A percentile compares a stretch with the other conserved stretches of the same genome.
phyloP scores from a whole-genome alignment of 1,139 yeast genomes.

The Pichia kudriavzevii region DNA sequence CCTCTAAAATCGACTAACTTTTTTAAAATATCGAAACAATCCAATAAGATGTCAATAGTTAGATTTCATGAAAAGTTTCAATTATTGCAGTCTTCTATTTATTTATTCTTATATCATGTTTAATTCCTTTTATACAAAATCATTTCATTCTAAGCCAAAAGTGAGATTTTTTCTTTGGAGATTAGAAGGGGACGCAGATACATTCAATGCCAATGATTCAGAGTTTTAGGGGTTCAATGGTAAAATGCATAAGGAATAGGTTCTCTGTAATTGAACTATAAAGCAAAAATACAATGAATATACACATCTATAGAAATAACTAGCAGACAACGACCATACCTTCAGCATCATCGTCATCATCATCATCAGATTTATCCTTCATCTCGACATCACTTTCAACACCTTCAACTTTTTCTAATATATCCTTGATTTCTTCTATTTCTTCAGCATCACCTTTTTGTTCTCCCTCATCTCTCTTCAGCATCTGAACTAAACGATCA shows the following conservation, averaged over 20 bases:
- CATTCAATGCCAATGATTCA: too few relatives aligned
- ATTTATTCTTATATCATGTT: constrained; percentile 12
- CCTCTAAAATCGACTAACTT: too few relatives aligned
- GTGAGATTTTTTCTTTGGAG: background rate
- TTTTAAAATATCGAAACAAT: too few relatives aligned
- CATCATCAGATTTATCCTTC: constrained; percentile 25
- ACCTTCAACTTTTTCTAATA: constrained; percentile 26
- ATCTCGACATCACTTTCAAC: constrained; percentile 23
- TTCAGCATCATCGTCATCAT: constrained; percentile 21
- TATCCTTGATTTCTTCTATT: constrained; percentile 27
- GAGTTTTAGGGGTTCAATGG: too few relatives aligned
- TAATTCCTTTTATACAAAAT: constrained; percentile 7
- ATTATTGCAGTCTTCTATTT: constrained; percentile 2
- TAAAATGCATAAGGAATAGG: too few relatives aligned
- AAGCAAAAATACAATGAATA: background rate
- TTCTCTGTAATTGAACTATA: too few relatives aligned
- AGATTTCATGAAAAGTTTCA: too few relatives aligned
- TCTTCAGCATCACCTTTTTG: constrained; percentile 23
- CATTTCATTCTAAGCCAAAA: background rate
- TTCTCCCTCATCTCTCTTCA: constrained; percentile 78
- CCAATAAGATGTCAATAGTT: too few relatives aligned
- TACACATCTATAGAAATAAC: constrained; percentile 8
- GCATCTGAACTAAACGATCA: constrained; percentile 73
- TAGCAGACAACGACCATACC: constrained; percentile 29
- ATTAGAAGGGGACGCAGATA: too few relatives aligned